Conservation (phyloP, 2,329 filamentous ascomycete species). For the Beauveria bassiana region DNA sequence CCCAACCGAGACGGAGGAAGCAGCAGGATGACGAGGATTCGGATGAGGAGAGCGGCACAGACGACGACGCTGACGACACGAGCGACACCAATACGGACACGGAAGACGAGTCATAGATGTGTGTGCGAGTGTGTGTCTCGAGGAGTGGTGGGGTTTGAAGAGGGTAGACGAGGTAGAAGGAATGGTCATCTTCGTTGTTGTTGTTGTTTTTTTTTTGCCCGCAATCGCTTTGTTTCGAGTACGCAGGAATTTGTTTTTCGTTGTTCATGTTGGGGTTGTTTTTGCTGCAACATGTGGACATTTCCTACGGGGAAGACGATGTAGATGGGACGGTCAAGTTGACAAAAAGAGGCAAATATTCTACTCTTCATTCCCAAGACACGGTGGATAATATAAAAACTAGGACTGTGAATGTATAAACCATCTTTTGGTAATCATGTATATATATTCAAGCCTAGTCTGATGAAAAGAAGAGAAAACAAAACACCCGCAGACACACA, state of each 20-base stretch:
- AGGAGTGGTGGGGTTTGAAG: background rate
- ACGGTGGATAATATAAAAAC: too few relatives aligned
- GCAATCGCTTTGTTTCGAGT: background rate
- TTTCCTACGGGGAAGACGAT: too few relatives aligned
- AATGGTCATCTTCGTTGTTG: background rate
- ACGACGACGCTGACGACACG: conserved; percentile 59
- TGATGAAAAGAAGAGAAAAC: too few relatives aligned
- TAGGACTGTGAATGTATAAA: too few relatives aligned
- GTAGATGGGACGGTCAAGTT: too few relatives aligned
- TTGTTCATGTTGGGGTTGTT: background rate
- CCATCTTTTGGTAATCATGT: too few relatives aligned
- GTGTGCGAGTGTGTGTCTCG: background rate
- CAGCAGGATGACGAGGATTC: conserved; percentile 42
- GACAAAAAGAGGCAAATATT: too few relatives aligned
- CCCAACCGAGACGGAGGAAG: conserved; percentile 51
- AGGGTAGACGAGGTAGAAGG: background rate
- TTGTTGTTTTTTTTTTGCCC: background rate
- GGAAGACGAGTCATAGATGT: conserved; percentile 47
- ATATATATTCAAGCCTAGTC: too few relatives aligned
- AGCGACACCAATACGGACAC: conserved; percentile 64
- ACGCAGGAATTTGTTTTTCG: background rate
- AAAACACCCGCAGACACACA: too few relatives aligned
- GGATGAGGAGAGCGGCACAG: conserved; percentile 74
- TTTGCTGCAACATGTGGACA: too few relatives aligned
- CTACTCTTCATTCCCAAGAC: too few relatives aligned